A percentile compares a stretch with the other conserved stretches of the same genome.
Evolutionary conservation across 2,329 filamentous ascomycete genomes (phyloP).

Genomic region (Paecilomyces formosus): DNA sequence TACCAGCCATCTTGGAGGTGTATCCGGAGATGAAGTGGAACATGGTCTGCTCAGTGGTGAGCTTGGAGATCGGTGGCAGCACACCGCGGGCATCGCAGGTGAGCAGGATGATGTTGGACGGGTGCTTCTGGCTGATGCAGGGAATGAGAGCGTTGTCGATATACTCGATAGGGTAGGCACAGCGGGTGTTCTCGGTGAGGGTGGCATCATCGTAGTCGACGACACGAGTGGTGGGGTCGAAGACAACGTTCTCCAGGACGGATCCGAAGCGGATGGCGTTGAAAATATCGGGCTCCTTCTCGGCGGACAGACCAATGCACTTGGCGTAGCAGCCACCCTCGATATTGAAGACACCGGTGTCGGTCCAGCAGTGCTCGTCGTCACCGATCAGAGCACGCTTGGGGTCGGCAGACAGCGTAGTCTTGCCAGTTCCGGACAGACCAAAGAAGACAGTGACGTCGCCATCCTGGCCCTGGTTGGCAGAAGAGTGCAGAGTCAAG

Average conservation of each 20-base stretch:
- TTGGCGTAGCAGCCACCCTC: constrained; percentile 99
- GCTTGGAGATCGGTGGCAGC: constrained; percentile 94
- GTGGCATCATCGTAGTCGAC: constrained; percentile 96
- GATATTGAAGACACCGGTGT: constrained; percentile 97
- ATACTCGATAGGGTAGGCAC: constrained; percentile 98
- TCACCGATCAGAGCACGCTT: constrained; percentile 96
- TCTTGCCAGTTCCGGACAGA: constrained; percentile 97
- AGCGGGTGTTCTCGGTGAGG: constrained; percentile 96
- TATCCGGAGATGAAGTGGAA: constrained; percentile 99
- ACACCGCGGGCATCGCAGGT: constrained; percentile 98
- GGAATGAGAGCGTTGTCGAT: constrained; percentile 98
- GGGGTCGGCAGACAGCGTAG: constrained; percentile 91
- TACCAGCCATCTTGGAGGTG: constrained; percentile 99
- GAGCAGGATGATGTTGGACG: constrained; percentile 94
- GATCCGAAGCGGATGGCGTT: constrained; percentile 94
- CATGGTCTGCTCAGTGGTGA: constrained; percentile 92
- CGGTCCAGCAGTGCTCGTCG: constrained; percentile 99
- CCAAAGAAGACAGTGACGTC: constrained; percentile 99
- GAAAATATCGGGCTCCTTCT: constrained; percentile 99
- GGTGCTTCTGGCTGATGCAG: constrained; percentile 79
- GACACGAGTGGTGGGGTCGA: constrained; percentile 78
- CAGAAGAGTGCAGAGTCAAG: constrained; percentile 94
- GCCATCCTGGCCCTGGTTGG: constrained; percentile 89
- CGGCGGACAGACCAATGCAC: constrained; percentile 90
- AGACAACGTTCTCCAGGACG: constrained; percentile 97